Evolutionary conservation across 1,284 basidiomycete species (phyloP).

Genomic region (Ceratobasidium sp.): DNA sequence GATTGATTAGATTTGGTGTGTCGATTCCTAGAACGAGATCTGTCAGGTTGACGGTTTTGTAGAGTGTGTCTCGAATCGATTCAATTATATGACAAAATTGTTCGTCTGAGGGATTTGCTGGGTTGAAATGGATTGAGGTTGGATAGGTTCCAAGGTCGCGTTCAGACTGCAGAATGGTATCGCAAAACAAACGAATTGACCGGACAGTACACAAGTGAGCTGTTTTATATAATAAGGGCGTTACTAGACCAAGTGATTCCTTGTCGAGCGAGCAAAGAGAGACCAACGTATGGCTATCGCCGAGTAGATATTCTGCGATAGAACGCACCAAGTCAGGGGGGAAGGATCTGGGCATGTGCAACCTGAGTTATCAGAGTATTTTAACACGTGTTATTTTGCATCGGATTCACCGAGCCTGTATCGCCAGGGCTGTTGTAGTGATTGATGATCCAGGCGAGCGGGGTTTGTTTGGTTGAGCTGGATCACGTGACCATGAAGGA

Average conservation of each 20-base stretch:
- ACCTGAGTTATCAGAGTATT: too few relatives aligned
- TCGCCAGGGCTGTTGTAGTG: not conserved
- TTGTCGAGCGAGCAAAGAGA: constrained; percentile 33
- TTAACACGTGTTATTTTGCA: too few relatives aligned
- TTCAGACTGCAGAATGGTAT: not conserved
- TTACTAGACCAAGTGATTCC: constrained; percentile 14
- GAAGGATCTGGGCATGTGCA: constrained; percentile 2
- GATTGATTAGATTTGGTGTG: constrained; percentile 6
- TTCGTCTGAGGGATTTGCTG: constrained; percentile 2
- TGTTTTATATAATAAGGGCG: constrained; percentile 7
- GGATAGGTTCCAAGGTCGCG: constrained; percentile 7
- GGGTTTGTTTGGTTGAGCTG: too few relatives aligned
- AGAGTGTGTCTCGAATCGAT: not conserved
- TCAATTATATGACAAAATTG: too few relatives aligned
- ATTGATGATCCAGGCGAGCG: too few relatives aligned
- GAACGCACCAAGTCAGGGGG: constrained; percentile 34
- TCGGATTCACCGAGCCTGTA: too few relatives aligned
- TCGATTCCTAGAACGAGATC: constrained; percentile 17
- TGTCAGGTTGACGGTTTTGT: not conserved
- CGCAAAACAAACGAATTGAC: constrained; percentile 17
- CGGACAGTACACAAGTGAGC: not conserved
- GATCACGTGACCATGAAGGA: too few relatives aligned
- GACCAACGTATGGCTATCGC: constrained; percentile 7
- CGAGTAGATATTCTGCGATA: constrained; percentile 25
- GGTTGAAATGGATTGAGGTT: not conserved